Conservation (phyloP, 148 eudicot species). For the Rhododendron vialii region DNA sequence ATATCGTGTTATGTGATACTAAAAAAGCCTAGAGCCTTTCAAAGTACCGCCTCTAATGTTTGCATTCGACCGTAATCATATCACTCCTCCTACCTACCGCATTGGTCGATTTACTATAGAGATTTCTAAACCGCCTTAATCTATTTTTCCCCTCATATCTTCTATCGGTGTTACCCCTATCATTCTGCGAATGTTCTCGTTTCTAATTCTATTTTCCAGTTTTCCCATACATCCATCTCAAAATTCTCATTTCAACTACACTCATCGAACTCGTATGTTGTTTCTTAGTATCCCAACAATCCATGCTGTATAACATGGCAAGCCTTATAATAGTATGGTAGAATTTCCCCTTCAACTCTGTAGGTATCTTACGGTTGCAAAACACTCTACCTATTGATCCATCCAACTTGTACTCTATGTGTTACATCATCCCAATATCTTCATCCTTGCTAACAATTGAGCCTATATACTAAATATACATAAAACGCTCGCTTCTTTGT, state of each 20-base stretch:
- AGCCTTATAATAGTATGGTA: neutral
- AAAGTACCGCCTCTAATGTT: no score
- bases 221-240: neutral
- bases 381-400: neutral
- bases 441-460: neutral
- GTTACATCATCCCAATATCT: no score
- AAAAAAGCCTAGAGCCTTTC: neutral
- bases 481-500: neutral
- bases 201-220: neutral
- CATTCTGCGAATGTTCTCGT: neutral
- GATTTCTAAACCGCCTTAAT: neutral
- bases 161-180: neutral
- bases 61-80: no score
- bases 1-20: neutral
- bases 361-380: neutral
- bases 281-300: neutral
- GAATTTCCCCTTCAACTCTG: neutral
- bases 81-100: neutral
- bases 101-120: neutral
- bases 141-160: neutral
- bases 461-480: neutral
- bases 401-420: no score
- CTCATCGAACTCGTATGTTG: neutral
- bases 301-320: neutral
- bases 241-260: neutral